Evolutionary conservation across 1,139 yeast species (phyloP), one percentile per base, ranked within the genome.

Genomic region (Geotrichum reessii): DNA sequence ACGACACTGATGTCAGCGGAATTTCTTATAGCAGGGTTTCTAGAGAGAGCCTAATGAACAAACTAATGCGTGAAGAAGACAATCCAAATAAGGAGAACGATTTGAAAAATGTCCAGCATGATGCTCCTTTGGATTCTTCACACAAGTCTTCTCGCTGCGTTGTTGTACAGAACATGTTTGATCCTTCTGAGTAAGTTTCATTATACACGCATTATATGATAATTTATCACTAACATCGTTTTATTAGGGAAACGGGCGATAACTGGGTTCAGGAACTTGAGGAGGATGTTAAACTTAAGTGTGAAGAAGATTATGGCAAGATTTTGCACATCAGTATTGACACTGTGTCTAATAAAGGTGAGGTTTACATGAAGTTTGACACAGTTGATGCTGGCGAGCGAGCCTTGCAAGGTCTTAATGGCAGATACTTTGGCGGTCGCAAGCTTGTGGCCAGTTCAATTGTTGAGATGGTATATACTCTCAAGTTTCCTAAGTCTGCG

Each of bases 351-450:
- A 55, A 56, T 12, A 61, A 64, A 27, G 77, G 77, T 31, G 74
- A 73, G 47, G 69, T 74, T 22, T 73, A 67, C 56, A 63, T 72
- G 54, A 73, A 73, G 54, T 74, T 74, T 64, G 67, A 61, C 37
- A 60, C 63, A 8, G 58, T 64, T n/a, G 65, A 63, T 28, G 65
- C 64, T n/a, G 73, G 72, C 21, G 67, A 64, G 47, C 64, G 63
- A 50, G 77, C 77, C 0, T 61, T 73, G 22, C 62, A 62, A 47
- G 75, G 74, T 11, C 65, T 74, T 14, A 67, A 74, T 57, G 75
- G 75, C 7, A 63, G 77, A 12, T 74, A 64, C 58, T 74, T 74
- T 61, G 77, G 74, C 17, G 76, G 76, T 12, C 65, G 71, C 17
- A 62, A 64, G 51, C 66, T 74, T 47, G 58, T 64, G 27, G 76